Conservation (phyloP, 768 basidiomycete species). For the Trametes gibbosa region DNA sequence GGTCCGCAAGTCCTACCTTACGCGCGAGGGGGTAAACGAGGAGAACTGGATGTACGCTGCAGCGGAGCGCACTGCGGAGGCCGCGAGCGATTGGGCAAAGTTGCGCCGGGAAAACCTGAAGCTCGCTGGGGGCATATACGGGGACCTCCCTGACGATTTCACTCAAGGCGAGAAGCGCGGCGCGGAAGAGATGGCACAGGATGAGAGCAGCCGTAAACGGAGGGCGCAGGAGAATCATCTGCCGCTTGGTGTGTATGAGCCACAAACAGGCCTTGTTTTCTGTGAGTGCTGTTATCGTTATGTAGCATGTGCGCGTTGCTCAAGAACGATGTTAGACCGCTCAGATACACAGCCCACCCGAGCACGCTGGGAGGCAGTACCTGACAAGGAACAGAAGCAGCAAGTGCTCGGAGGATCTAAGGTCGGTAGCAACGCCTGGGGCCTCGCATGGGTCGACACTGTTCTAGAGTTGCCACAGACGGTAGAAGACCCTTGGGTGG, state of each 20-base stretch:
- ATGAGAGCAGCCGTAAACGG: constrained; percentile 25
- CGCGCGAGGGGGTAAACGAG: constrained; percentile 76
- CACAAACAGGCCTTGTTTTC: constrained; percentile 71
- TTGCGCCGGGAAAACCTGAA: constrained; percentile 54
- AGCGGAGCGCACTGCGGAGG: constrained; percentile 60
- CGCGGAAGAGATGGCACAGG: constrained; percentile 28
- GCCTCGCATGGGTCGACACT: constrained; percentile 71
- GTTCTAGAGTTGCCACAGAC: constrained; percentile 27
- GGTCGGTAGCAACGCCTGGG: constrained; percentile 79
- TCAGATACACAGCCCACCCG: constrained; percentile 73
- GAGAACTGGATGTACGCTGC: constrained; percentile 93
- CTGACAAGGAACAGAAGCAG: constrained; percentile 42
- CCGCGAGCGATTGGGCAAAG: constrained; percentile 61
- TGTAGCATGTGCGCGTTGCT: background rate
- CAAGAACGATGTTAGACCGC: constrained; percentile 49
- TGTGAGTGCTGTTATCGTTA: constrained; percentile 41
- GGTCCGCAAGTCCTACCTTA: constrained; percentile 75
- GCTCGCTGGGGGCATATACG: constrained; percentile 47
- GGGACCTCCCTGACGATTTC: constrained; percentile 18
- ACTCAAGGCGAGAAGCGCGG: constrained; percentile 6
- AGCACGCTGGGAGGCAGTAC: constrained; percentile 56
- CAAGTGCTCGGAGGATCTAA: constrained; percentile 67
- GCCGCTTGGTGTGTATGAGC: constrained; percentile 76
- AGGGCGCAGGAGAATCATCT: constrained; percentile 28
- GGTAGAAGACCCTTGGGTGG: constrained; percentile 2